These are phyloP conservation scores for Tylopilus sp. DNA, from an alignment of 768 basidiomycete species.

Conservation along the genomic window DNA sequence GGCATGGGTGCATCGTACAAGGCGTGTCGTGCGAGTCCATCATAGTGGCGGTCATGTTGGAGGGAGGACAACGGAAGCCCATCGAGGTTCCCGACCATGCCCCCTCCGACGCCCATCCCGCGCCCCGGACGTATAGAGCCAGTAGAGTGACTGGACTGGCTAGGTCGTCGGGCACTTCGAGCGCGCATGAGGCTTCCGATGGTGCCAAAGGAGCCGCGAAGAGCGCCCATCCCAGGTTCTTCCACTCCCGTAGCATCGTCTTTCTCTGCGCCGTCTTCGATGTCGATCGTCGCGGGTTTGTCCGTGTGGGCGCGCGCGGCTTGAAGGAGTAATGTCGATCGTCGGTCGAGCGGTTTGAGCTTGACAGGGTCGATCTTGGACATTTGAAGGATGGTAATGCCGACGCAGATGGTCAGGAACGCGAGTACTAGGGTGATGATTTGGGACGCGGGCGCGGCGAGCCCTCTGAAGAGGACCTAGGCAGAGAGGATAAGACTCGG, in stretches of 20 bases:
- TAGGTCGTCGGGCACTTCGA: conserved; percentile 49
- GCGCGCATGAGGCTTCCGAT: conserved; percentile 88
- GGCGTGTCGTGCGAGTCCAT: conserved; percentile 71
- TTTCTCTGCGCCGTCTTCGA: conserved; percentile 61
- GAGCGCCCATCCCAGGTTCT: conserved; percentile 90
- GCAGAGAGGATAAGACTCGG: conserved; percentile 3
- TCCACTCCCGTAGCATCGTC: conserved; percentile 66
- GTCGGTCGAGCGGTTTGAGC: conserved; percentile 78
- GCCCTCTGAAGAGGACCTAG: conserved; percentile 86
- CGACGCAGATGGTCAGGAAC: conserved; percentile 87
- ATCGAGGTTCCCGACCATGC: conserved; percentile 28
- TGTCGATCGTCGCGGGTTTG: conserved; percentile 31
- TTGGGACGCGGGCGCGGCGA: conserved; percentile 68
- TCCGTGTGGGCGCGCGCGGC: conserved; percentile 76
- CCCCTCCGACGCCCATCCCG: conserved; percentile 23
- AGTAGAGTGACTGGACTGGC: conserved; percentile 40
- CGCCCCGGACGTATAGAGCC: conserved; percentile 20
- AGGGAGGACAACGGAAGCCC: conserved; percentile 20
- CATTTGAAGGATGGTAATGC: conserved; percentile 94
- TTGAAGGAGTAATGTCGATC: conserved; percentile 86
- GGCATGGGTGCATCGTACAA: conserved; percentile 89
- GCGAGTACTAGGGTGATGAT: conserved; percentile 92
- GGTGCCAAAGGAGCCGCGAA: conserved; percentile 88
- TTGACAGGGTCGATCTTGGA: conserved; percentile 87
- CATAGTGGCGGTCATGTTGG: conserved; percentile 36